Evolutionary conservation across 2,329 filamentous ascomycete genomes (phyloP), one percentile per base, ranked within the genome.

Genomic region (Tricladium varicosporioides): DNA sequence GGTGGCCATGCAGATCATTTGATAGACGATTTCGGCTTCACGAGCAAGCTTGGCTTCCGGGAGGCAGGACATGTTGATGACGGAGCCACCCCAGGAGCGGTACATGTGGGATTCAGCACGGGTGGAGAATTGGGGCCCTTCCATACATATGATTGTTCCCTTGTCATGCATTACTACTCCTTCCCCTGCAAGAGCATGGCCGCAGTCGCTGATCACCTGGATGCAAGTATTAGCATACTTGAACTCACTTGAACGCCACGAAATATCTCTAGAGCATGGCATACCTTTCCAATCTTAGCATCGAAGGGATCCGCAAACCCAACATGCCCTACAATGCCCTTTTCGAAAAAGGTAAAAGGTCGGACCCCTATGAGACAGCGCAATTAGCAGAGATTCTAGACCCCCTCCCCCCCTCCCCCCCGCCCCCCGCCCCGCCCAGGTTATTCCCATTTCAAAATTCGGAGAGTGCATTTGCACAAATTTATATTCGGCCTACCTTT

Each of bases 1-100:
- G 27, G 94, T 99, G 33, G 91, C 91, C 94, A 99, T 99, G 80
- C 93, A 96, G 70, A 99, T 96, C 84, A 97, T 95, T 78, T 96
- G 92, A 75, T 97, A 97, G 36, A 88, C 89, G 67, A 99, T 89
- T 79, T 99, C 94, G 19, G 94, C 94, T 78, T 99, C 94, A 53
- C 91, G 87, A 9, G 94, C 94, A 16, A 99, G 86, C 80, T 99
- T 99, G 50, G 93, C 89, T 77, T 99, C 94, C 16, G 94, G 94
- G 14, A 99, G 82, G 13, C 88, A 88, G 46, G 91, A 96, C 94
- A 99, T 99, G 83, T 97, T 97, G 80, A 99, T 97, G 53, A 97
- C 90, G 63, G 84, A 89, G 65, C 92, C 93, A 67, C 93, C 93
- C 90, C 92, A 97, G 59, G 85, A 81, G 66, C 94, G 91, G 81